Evolutionary conservation across 495 filamentous ascomycete genomes (phyloP).

Genomic region (Aspergillus saccharolyticus): DNA sequence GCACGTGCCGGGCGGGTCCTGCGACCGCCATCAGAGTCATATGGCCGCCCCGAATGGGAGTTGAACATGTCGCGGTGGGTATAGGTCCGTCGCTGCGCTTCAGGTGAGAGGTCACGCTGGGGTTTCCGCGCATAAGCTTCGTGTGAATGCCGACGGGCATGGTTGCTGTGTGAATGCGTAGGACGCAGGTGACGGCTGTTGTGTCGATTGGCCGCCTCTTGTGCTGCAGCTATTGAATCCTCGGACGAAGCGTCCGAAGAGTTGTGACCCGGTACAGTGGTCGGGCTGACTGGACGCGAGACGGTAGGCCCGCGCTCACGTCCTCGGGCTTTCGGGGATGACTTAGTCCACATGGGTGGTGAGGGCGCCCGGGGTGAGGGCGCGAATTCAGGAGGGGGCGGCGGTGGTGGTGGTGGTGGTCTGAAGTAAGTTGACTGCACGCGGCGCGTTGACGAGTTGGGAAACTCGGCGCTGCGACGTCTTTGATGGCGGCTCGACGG

Average conservation of each 20-base stretch:
- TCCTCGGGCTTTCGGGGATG: constrained; percentile 15
- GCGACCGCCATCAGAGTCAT: constrained; percentile 21
- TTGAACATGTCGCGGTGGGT: constrained; percentile 14
- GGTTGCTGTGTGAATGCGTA: constrained; percentile 25
- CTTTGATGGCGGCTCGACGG: constrained; percentile 13
- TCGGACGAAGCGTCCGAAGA: constrained; percentile 28
- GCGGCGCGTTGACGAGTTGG: constrained; percentile 18
- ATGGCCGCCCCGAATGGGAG: constrained; percentile 16
- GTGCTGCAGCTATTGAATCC: constrained; percentile 17
- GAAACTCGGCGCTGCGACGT: constrained; percentile 28
- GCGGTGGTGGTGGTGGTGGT: constrained; percentile 2
- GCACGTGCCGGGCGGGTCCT: constrained; percentile 10
- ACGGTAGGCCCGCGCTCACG: constrained; percentile 22
- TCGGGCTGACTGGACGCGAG: constrained; percentile 22
- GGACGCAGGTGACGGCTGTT: constrained; percentile 24
- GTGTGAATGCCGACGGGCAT: constrained; percentile 40
- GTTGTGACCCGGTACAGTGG: constrained; percentile 17
- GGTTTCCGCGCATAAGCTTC: constrained; percentile 37
- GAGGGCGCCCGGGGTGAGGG: constrained; percentile 31
- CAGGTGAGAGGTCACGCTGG: constrained; percentile 28
- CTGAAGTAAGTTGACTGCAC: constrained; percentile 17
- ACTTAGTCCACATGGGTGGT: constrained; percentile 25
- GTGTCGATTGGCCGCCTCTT: constrained; percentile 9
- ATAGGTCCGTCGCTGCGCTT: constrained; percentile 17
- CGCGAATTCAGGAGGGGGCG: constrained; percentile 14